Base-by-base conservation (phyloP, 2,329 filamentous ascomycete species). In the Tolypocladium nubicola region DNA sequence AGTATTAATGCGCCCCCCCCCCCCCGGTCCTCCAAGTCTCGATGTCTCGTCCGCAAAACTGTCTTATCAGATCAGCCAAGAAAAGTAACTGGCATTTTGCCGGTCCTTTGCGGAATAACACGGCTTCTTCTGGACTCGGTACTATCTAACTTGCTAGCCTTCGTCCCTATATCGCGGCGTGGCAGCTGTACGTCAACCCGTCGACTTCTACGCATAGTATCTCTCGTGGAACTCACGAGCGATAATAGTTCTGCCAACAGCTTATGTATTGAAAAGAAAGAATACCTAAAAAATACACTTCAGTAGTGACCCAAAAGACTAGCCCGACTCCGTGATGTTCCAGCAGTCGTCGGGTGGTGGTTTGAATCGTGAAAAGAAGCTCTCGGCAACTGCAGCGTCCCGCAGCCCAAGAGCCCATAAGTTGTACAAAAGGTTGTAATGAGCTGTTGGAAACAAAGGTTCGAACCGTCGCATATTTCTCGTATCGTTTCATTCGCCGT, bases 341-440 rank as follows among this genome's bases (percentile, higher is more conserved):
- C 47, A 50, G 30, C 21, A 19, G 30, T 50, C 30, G 30, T 50
- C 47, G 47, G n/a, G 37, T n/a, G 13, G 47, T 37, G 10, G 9
- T 35, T 35, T 50, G 47, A 50, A 30, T 50, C 47, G 47, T 21
- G 30, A 58, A 47, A 53, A 59, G 26, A 33, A 54, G 52, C 52
- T 54, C 52, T 54, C 39, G 23, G 16, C 52, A 23, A 54, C 52
- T 33, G 52, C 52, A 8, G 52, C 39, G 52, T 41, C 52, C 37
- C 39, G 52, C 52, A 41, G 52, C 13, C 37, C 21, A 41, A 54
- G 39, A 40, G 52, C 52, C 52, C 52, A 21, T 33, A 26, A 10
- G 26, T 54, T 21, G 43, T 50, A 43, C 23, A 54, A 54, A 43
- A 33, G 5, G 23, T n/a, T n/a, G 55, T n/a, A 55, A 55, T 49